phyloP scores from a whole-genome alignment of 2,329 filamentous ascomycete genomes.

The Simplicillium sp. region DNA sequence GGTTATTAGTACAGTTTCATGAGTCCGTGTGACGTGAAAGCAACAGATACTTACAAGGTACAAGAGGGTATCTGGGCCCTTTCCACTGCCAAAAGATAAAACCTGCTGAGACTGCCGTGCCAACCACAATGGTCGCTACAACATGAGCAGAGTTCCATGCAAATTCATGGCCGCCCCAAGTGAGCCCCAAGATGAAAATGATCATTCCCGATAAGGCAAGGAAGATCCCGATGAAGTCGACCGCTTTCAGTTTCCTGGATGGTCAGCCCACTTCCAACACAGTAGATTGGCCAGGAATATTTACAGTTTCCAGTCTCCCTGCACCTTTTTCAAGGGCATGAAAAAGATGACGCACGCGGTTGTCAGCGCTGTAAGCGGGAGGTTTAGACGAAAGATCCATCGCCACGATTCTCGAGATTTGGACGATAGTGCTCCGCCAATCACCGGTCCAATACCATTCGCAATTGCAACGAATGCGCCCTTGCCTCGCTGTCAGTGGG shows the following conservation, averaged over 20 bases:
- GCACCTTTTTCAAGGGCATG: slow-evolving; percentile 45
- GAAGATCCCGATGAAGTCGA: slow-evolving; percentile 39
- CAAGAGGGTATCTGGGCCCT: slow-evolving; percentile 35
- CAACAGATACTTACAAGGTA: slow-evolving; percentile 34
- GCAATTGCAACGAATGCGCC: slow-evolving; percentile 41
- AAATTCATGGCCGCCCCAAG: slow-evolving; percentile 52
- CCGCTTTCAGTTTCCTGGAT: slow-evolving; percentile 34
- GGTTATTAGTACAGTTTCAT: slow-evolving; percentile 11
- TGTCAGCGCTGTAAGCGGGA: slow-evolving; percentile 39
- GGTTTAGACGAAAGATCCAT: slow-evolving; percentile 45
- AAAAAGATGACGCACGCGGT: slow-evolving; percentile 39
- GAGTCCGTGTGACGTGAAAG: slow-evolving; percentile 1
- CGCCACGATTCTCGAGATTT: slow-evolving; percentile 35
- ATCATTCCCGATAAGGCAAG: slow-evolving; percentile 36
- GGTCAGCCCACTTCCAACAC: neutral
- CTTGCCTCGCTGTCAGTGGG: slow-evolving; percentile 9
- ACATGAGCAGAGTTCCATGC: slow-evolving; percentile 46
- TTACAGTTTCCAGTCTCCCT: slow-evolving; percentile 38
- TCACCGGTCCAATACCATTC: slow-evolving; percentile 44
- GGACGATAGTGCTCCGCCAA: slow-evolving; percentile 40
- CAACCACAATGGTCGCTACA: slow-evolving; percentile 42
- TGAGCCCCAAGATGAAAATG: slow-evolving; percentile 37
- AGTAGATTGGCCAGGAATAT: slow-evolving; percentile 6
- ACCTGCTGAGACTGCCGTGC: slow-evolving; percentile 30
- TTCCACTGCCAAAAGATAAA: slow-evolving; percentile 46